Conservation (phyloP, 2,329 filamentous ascomycete genomes). For the Colletotrichum destructivum region DNA sequence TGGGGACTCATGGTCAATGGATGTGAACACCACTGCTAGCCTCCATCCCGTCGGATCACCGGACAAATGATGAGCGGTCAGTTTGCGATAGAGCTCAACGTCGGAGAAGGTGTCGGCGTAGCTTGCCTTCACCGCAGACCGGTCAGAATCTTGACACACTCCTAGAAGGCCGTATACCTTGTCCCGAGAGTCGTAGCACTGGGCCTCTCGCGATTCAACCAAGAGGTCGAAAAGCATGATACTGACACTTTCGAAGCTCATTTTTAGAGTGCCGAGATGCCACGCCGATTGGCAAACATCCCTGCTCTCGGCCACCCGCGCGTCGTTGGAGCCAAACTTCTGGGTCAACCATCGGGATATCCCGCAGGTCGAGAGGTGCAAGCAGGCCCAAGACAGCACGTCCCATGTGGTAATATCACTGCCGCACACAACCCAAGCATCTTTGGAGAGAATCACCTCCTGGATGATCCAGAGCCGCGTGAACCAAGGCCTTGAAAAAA, state of each 20-base stretch:
- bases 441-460: slow-evolving; percentile 25
- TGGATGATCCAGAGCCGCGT: slow-evolving; percentile 30
- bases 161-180: slow-evolving; percentile 36
- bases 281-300: slow-evolving; percentile 19
- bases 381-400: not conserved
- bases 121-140: not conserved
- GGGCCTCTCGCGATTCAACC: not conserved
- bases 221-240: not conserved
- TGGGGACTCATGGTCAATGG: slow-evolving; percentile 22
- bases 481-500: slow-evolving; percentile 31
- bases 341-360: slow-evolving; percentile 14
- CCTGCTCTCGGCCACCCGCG: not conserved
- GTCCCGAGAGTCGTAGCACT: slow-evolving; percentile 20
- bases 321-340: not conserved
- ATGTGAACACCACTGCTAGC: not conserved
- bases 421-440: slow-evolving; percentile 31
- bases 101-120: slow-evolving; percentile 15
- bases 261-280: slow-evolving; percentile 13
- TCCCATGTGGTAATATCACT: not conserved
- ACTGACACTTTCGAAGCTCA: not conserved
- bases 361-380: slow-evolving; percentile 16
- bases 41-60: not conserved
- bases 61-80: not conserved
- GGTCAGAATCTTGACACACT: not conserved
- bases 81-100: not conserved